A percentile compares a stretch with the other conserved stretches of the same genome.
phyloP scores from a whole-genome alignment of 345 rosid genomes.

The Populus euphratica region DNA sequence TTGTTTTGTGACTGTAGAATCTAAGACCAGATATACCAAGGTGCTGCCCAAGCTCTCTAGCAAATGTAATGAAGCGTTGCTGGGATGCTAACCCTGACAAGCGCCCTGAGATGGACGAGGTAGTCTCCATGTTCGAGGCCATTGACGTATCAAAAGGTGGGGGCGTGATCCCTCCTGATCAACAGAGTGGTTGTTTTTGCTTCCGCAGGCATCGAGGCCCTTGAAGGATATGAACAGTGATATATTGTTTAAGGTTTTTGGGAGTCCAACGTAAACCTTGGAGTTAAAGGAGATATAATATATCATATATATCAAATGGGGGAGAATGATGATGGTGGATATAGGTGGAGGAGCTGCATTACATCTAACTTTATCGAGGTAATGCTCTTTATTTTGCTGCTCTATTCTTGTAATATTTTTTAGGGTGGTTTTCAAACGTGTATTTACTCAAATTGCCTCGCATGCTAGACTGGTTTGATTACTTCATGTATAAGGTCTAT shows the following conservation, averaged over 20 bases:
- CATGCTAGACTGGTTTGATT: constrained; percentile 8
- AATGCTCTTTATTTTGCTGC: constrained; percentile 25
- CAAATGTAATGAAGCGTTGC: constrained; percentile 90
- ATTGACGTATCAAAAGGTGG: constrained; percentile 93
- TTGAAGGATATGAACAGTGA: constrained; percentile 21
- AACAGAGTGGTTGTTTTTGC: constrained; percentile 79
- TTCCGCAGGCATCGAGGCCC: constrained; percentile 76
- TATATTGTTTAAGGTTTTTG: constrained; percentile 1
- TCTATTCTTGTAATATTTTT: constrained; percentile 7
- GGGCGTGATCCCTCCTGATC: constrained; percentile 89
- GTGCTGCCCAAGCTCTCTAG: constrained; percentile 85
- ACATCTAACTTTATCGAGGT: constrained; percentile 23
- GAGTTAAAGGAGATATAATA: background rate
- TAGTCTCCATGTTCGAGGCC: constrained; percentile 75
- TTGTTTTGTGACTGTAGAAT: constrained; percentile 42
- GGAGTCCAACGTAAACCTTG: constrained; percentile 11
- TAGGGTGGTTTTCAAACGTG: constrained; percentile 17
- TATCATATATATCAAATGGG: constrained; percentile 1
- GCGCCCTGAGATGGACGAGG: constrained; percentile 95
- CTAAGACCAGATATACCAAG: constrained; percentile 97
- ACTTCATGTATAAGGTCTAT: constrained; percentile 11
- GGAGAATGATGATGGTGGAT: constrained; percentile 14
- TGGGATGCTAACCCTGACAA: constrained; percentile 96
- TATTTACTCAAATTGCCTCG: constrained; percentile 15
- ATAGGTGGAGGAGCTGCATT: constrained; percentile 14